phyloP scores from a whole-genome alignment of 1,284 basidiomycete species.

The Testicularia cyperi region DNA sequence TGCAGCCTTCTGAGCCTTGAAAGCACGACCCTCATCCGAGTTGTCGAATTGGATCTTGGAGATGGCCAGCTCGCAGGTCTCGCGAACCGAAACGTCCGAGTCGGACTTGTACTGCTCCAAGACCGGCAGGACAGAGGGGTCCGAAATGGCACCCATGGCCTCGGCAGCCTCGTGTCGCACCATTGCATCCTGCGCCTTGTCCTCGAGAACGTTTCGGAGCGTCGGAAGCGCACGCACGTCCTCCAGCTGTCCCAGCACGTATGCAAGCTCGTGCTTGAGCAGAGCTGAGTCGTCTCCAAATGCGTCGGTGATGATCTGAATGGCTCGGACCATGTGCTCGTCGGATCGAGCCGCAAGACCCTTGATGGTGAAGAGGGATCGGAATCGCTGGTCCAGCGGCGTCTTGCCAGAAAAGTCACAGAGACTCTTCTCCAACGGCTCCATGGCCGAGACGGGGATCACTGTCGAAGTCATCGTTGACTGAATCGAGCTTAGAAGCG shows the following conservation, averaged over 20 bases:
- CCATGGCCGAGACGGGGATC: no score
- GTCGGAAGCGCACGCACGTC: slow-evolving; percentile 73
- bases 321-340: slow-evolving; percentile 63
- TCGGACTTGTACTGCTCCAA: slow-evolving; percentile 76
- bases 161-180: slow-evolving; percentile 98
- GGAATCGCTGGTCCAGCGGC: slow-evolving; percentile 83
- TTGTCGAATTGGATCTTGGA: slow-evolving; percentile 93
- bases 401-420: slow-evolving; percentile 66
- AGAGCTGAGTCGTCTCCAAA: slow-evolving; percentile 84
- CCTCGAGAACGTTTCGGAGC: slow-evolving; percentile 74
- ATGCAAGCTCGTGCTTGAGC: slow-evolving; percentile 95
- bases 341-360: slow-evolving; percentile 65
- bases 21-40: slow-evolving; percentile 54
- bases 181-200: slow-evolving; percentile 84
- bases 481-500: background rate
- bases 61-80: slow-evolving; percentile 97
- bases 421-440: slow-evolving; percentile 41
- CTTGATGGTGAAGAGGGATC: slow-evolving; percentile 91
- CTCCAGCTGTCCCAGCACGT: slow-evolving; percentile 91
- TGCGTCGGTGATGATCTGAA: slow-evolving; percentile 81
- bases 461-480: no score
- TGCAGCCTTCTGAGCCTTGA: slow-evolving; percentile 40
- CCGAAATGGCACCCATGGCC: slow-evolving; percentile 92
- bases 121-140: slow-evolving; percentile 69
- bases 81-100: slow-evolving; percentile 77